Conservation (phyloP, 2,329 filamentous ascomycete genomes). For the Clarireedia monteithiana region DNA sequence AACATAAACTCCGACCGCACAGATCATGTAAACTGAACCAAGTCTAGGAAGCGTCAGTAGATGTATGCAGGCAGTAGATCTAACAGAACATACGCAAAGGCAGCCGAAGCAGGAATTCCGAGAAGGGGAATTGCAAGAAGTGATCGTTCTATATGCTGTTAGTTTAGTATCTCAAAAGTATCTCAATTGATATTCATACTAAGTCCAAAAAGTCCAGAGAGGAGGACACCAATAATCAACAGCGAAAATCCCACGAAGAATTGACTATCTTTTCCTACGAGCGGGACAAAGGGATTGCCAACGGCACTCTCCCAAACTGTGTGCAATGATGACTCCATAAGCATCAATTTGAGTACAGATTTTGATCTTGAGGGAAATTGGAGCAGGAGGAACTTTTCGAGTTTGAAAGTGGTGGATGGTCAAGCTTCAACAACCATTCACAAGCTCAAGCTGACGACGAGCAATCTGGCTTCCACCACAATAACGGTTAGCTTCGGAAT, state of each 20-base stretch:
- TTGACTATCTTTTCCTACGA: slow-evolving; percentile 74
- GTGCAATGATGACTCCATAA: slow-evolving; percentile 75
- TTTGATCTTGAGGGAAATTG: background rate
- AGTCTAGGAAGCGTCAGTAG: slow-evolving; percentile 48
- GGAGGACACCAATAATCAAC: slow-evolving; percentile 61
- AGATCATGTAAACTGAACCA: slow-evolving; percentile 97
- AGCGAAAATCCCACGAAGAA: slow-evolving; percentile 74
- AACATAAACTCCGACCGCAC: slow-evolving; percentile 96
- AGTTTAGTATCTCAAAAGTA: background rate
- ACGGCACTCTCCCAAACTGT: slow-evolving; percentile 92
- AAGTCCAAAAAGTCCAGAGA: slow-evolving; percentile 75
- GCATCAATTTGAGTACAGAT: slow-evolving; percentile 22
- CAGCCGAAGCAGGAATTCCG: slow-evolving; percentile 78
- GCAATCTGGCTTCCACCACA: slow-evolving; percentile 16
- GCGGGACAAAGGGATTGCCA: slow-evolving; percentile 74
- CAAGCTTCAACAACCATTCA: background rate
- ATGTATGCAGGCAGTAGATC: background rate
- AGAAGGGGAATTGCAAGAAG: slow-evolving; percentile 67
- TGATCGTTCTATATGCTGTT: slow-evolving; percentile 60
- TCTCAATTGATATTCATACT: slow-evolving; percentile 49
- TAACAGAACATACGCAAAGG: slow-evolving; percentile 66
- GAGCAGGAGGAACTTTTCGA: background rate
- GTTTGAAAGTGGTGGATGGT: background rate
- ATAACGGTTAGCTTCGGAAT: slow-evolving; percentile 11
- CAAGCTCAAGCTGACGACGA: slow-evolving; percentile 12